These are phyloP conservation scores for Penicillium antarcticum DNA, from an alignment of 495 filamentous ascomycete species.

Conservation along the genomic window DNA sequence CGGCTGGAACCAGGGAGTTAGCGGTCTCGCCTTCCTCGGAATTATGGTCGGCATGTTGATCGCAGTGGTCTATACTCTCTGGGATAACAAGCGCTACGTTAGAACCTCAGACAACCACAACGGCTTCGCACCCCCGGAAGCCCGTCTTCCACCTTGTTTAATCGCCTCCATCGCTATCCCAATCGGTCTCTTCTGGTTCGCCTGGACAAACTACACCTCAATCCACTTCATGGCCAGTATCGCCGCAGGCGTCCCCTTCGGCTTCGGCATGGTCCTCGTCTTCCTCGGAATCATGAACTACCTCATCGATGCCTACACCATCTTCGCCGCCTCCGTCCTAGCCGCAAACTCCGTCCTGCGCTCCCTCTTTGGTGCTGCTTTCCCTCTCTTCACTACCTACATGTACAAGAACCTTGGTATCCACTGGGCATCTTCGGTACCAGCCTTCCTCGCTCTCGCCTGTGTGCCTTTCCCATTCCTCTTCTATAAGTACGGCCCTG, in stretches of 20 bases:
- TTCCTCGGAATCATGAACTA: slow-evolving; percentile 76
- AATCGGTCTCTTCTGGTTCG: slow-evolving; percentile 61
- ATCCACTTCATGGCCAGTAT: slow-evolving; percentile 71
- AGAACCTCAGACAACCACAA: slow-evolving; percentile 29
- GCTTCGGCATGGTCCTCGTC: slow-evolving; percentile 71
- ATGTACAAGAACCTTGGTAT: slow-evolving; percentile 76
- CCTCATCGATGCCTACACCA: slow-evolving; percentile 76
- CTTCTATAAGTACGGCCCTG: slow-evolving; percentile 71
- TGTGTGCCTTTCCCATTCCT: slow-evolving; percentile 80
- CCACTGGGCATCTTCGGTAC: slow-evolving; percentile 77
- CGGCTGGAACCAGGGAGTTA: slow-evolving; percentile 68
- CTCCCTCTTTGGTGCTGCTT: slow-evolving; percentile 71
- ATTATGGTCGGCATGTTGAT: slow-evolving; percentile 80
- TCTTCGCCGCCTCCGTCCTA: slow-evolving; percentile 77
- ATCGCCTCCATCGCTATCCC: slow-evolving; percentile 42
- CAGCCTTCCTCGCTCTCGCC: slow-evolving; percentile 70
- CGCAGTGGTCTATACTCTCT: slow-evolving; percentile 49
- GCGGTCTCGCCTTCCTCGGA: slow-evolving; percentile 75
- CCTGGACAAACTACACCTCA: slow-evolving; percentile 64
- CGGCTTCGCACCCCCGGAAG: slow-evolving; percentile 47
- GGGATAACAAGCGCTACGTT: slow-evolving; percentile 49
- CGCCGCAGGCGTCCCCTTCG: slow-evolving; percentile 65
- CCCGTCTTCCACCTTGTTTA: slow-evolving; percentile 45
- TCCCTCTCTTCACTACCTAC: slow-evolving; percentile 78
- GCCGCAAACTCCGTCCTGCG: slow-evolving; percentile 74